phyloP scores from a whole-genome alignment of 371 early-diverging fungal genomes.

The Mucor irregularis region DNA sequence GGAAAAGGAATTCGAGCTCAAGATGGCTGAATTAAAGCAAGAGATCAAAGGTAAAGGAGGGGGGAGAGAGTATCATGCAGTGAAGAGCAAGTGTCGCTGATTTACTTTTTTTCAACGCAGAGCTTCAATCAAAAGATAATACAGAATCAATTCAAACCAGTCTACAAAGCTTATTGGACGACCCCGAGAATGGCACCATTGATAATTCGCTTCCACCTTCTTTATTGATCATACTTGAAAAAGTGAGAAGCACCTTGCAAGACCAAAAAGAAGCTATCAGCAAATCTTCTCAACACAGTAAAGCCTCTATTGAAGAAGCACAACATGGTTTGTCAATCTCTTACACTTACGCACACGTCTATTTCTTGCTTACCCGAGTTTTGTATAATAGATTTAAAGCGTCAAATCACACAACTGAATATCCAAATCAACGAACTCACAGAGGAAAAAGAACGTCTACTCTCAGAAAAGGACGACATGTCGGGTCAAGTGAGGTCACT shows the following conservation, averaged over 20 bases:
- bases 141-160: conserved; percentile 15
- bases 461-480: conserved; percentile 36
- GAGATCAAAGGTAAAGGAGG: conserved; percentile 11
- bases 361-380: too few relatives aligned
- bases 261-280: conserved; percentile 6
- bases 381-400: conserved; percentile 43
- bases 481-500: conserved; percentile 1
- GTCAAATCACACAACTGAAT: conserved; percentile 42
- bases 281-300: background rate
- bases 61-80: too few relatives aligned
- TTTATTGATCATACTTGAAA: conserved; percentile 28
- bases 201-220: conserved; percentile 34
- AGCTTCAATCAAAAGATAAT: conserved; percentile 3
- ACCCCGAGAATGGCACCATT: conserved; percentile 29
- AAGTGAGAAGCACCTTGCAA: conserved; percentile 26
- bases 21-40: conserved; percentile 3
- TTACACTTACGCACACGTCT: too few relatives aligned
- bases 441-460: conserved; percentile 40
- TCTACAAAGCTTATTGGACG: conserved; percentile 24
- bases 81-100: background rate
- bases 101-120: background rate
- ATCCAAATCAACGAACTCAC: conserved; percentile 32
- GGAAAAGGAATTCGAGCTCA: background rate
- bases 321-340: too few relatives aligned
- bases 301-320: conserved; percentile 7